Evolutionary conservation across 1,284 basidiomycete species (phyloP), one percentile per base, ranked within the genome.

Genomic region (Trametes sp.): DNA sequence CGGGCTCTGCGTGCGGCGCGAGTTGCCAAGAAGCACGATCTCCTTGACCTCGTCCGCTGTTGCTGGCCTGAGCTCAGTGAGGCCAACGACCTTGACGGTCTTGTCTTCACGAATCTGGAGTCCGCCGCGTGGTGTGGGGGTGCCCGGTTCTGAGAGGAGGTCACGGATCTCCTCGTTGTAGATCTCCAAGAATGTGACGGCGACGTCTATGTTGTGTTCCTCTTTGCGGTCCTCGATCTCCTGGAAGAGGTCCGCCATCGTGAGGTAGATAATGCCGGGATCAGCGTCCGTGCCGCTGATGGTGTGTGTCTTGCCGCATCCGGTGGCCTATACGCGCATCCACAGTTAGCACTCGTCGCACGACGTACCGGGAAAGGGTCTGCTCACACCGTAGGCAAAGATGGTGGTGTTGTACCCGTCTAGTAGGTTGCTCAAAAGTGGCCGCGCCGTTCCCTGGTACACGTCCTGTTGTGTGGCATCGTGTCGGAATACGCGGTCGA

Each of bases 91-190:
- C 67, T 94, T 95, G 64, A 98, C 94, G 16, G 89, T 85, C 77
- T 94, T 95, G 79, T 96, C 95, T 77, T 98, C 96, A 31, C 96
- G 89, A 59, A 98, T 92, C 64, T 90, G 90, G 41, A 96, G 84
- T n/a, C 95, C 95, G 9, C 93, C 93, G 59, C 90, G 85, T 52
- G 90, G 87, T 23, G 78, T 77, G 29, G 85, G 80, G 26, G 83
- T 81, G n/a, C 87, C 84, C 14, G 88, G 80, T 65, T 95, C 93
- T 1, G 88, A 79, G 46, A 98, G 88, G 21, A 98, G 88, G 76
- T 98, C 96, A n/a, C 94, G 92, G 68, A 98, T 98, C 73, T 95
- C 94, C 77, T 98, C 96, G 75, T 98, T 98, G 82, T 98, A 98
- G 57, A 98, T 97, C 77, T 98, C 96, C 61, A 98, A 87, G 78